Base-by-base conservation (phyloP, 495 filamentous ascomycete species). In the Penicillium longicatenatum region DNA sequence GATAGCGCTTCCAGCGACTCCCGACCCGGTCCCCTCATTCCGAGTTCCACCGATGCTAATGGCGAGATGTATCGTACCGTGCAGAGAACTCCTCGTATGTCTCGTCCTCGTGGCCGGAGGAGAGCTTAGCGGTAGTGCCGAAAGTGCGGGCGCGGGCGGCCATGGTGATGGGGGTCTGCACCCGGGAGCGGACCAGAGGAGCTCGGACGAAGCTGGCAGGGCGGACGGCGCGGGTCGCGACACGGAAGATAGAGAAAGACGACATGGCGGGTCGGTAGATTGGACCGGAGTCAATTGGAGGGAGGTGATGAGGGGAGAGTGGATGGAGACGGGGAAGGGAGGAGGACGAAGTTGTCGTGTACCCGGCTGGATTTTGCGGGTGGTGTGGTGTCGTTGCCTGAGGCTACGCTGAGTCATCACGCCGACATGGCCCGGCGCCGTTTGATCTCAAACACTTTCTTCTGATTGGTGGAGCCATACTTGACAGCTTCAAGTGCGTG, bases 11-110 rank as follows among this genome's bases (percentile, higher is more conserved):
- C 29, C 29, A 29, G 52, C 39, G 52, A 50, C 47, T 39, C 33
- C 21, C 43, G 45, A 37, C 51, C 48, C 46, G 31, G 20, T 35
- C 44, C 31, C 60, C 43, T n/a, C 22, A 35, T 70, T 62, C 37
- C 17, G 48, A 49, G 33, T 22, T 48, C 58, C 17, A 19, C 44
- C 49, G 41, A 41, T 44, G 52, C 58, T 72, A 77, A 74, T 73
- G 70, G 69, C 54, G 49, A 49, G 58, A 41, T 42, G 44, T 48
- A 49, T 64, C 91, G 77, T 90, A 98, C 94, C 94, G 92, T 66
- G 92, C 90, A 77, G 89, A 91, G 77, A 99, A 99, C 82, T 99
- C 92, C 83, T 99, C 94, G 70, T 94, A 99, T 68, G 86, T 97
- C 86, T 99, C 86, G 63, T 89, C 94, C 73, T 93, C 89, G 72